Conservation (phyloP, 768 basidiomycete genomes). For the Suillus paluster region DNA sequence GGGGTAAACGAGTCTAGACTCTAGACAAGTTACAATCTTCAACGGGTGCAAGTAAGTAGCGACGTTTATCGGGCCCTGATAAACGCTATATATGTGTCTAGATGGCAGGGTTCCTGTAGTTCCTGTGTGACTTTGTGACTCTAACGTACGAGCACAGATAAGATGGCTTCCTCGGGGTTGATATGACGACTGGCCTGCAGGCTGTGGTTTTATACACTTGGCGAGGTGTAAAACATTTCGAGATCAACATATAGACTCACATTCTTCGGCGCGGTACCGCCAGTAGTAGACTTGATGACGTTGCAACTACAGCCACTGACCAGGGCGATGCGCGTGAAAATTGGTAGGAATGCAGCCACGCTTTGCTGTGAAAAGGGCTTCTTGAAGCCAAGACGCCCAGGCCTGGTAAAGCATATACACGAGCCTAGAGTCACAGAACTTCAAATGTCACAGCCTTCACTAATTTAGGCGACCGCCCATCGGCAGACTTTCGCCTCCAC, state of each 20-base stretch:
- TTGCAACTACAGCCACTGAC: not conserved
- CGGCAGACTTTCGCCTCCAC: not conserved
- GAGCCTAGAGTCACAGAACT: not conserved
- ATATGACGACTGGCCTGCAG: conserved; percentile 19
- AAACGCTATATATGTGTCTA: not conserved
- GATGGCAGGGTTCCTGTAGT: conserved; percentile 1
- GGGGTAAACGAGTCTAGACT: not conserved
- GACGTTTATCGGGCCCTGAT: not conserved
- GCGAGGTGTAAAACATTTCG: not conserved
- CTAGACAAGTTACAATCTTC: not conserved
- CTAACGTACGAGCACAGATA: conserved; percentile 17
- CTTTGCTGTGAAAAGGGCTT: not conserved
- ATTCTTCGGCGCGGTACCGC: not conserved
- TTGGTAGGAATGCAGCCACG: not conserved
- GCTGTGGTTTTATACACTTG: not conserved
- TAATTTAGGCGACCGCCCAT: not conserved
- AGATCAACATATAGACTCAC: not conserved
- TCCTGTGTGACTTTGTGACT: conserved; percentile 6
- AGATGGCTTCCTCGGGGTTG: conserved; percentile 19
- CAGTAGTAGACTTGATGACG: not conserved
- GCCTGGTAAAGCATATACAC: not conserved
- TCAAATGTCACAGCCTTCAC: not conserved
- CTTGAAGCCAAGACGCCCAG: not conserved
- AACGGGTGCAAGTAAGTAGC: not conserved
- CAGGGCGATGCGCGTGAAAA: not conserved